These are phyloP conservation scores for Parafenestella ontariensis DNA, from an alignment of 2,329 filamentous ascomycete species.

Conservation along the genomic window DNA sequence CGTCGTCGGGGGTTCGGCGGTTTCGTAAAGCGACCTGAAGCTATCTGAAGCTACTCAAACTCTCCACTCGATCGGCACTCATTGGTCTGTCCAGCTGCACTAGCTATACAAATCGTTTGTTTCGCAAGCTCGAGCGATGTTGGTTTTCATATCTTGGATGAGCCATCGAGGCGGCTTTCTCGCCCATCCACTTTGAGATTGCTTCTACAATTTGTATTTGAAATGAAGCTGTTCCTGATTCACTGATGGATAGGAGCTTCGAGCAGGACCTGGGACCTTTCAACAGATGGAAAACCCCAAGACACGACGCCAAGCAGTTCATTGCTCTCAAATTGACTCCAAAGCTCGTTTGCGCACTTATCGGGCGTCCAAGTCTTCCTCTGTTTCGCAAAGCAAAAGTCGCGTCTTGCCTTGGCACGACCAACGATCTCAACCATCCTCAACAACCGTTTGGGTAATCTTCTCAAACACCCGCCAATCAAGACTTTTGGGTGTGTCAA, in stretches of 20 bases:
- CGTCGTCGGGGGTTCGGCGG: background rate
- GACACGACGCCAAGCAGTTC: too few relatives aligned
- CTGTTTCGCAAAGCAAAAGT: background rate
- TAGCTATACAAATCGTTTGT: background rate
- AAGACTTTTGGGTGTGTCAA: background rate
- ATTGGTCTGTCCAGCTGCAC: background rate
- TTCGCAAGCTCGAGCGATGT: background rate
- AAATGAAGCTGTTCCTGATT: too few relatives aligned
- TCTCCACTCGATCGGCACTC: background rate
- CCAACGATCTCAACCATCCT: background rate
- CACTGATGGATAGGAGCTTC: too few relatives aligned
- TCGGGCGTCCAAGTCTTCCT: background rate
- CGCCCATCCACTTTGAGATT: background rate
- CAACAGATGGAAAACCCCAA: too few relatives aligned
- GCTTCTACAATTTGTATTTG: background rate
- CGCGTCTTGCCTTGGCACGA: background rate
- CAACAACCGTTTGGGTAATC: background rate
- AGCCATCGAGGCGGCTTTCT: background rate
- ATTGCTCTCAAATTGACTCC: background rate
- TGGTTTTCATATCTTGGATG: background rate
- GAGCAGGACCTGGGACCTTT: background rate
- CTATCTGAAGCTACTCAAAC: background rate
- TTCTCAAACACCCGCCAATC: slow-evolving; percentile 12
- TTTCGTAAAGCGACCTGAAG: background rate
- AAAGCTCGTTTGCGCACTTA: background rate